Evolutionary conservation across 768 basidiomycete genomes (phyloP).

Genomic region (Calocybe gangraenosa): DNA sequence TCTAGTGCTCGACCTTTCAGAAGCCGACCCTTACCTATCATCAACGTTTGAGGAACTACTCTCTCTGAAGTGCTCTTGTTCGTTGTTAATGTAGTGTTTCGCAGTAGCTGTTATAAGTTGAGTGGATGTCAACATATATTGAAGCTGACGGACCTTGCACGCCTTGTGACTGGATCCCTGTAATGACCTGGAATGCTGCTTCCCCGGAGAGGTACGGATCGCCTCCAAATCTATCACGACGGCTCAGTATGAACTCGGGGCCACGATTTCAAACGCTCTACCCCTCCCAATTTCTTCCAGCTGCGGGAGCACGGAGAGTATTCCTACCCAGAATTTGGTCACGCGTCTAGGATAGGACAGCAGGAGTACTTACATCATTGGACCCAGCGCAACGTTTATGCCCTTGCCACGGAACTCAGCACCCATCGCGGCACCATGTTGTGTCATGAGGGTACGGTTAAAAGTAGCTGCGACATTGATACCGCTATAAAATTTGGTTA

Average conservation of each 20-base stretch:
- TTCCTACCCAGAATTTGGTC: slow-evolving; percentile 28
- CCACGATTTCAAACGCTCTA: slow-evolving; percentile 15
- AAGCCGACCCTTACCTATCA: slow-evolving; percentile 28
- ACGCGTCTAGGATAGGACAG: not conserved
- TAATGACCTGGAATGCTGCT: slow-evolving; percentile 49
- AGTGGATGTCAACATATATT: not conserved
- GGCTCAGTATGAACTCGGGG: not conserved
- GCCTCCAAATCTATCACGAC: slow-evolving; percentile 35
- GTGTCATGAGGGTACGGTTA: slow-evolving; percentile 51
- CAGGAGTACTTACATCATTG: slow-evolving; percentile 36
- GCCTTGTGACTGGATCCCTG: slow-evolving; percentile 48
- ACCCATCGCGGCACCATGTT: slow-evolving; percentile 54
- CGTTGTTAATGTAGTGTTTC: slow-evolving; percentile 45
- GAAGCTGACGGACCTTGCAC: slow-evolving; percentile 35
- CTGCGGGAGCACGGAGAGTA: slow-evolving; percentile 39
- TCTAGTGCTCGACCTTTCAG: not conserved
- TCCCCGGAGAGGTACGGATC: slow-evolving; percentile 53
- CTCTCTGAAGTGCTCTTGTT: slow-evolving; percentile 45
- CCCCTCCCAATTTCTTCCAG: slow-evolving; percentile 53
- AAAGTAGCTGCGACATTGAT: slow-evolving; percentile 53
- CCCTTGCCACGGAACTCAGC: slow-evolving; percentile 60
- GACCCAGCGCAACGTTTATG: slow-evolving; percentile 48
- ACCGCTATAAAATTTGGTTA: slow-evolving; percentile 24
- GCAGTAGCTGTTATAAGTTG: slow-evolving; percentile 26
- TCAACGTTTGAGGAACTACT: slow-evolving; percentile 39